phyloP scores from a whole-genome alignment of 192 early-diverging fungal genomes.

The Allomyces javanicus region DNA sequence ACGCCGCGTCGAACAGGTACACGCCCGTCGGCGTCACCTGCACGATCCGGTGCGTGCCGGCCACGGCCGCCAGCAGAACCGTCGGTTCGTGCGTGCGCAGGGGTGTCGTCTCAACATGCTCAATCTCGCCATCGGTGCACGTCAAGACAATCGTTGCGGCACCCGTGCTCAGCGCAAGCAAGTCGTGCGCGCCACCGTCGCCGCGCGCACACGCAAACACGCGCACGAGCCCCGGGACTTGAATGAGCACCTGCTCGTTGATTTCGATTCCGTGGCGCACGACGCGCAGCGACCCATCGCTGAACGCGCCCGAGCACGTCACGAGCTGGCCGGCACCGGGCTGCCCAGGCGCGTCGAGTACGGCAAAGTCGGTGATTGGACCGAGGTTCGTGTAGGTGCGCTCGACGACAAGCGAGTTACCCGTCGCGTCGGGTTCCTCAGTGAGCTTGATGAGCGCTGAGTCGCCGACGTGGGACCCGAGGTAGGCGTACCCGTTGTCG shows the following conservation, averaged over 20 bases:
- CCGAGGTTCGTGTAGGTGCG: conserved; percentile 52
- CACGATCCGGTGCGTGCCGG: conserved; percentile 20
- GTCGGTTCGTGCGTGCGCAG: conserved; percentile 21
- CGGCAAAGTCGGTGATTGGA: conserved; percentile 67
- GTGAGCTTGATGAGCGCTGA: conserved; percentile 53
- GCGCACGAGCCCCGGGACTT: conserved; percentile 42
- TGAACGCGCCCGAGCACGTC: conserved; percentile 59
- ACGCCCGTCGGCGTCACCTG: conserved; percentile 39
- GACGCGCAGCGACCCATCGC: conserved; percentile 53
- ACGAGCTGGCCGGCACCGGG: conserved; percentile 40
- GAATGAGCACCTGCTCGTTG: conserved; percentile 30
- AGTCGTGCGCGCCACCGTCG: not conserved
- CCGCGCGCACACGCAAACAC: conserved; percentile 16
- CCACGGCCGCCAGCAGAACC: conserved; percentile 21
- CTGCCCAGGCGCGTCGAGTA: conserved; percentile 51
- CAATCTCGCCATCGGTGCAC: conserved; percentile 8
- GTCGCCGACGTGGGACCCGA: conserved; percentile 75
- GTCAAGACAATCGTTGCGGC: not conserved
- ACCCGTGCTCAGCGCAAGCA: not conserved
- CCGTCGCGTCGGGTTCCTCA: conserved; percentile 14
- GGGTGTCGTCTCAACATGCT: conserved; percentile 14
- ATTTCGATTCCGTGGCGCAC: conserved; percentile 81
- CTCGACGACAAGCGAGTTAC: conserved; percentile 32
- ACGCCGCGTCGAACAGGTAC: conserved; percentile 18
- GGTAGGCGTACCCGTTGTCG: conserved; percentile 41